Conservation (phyloP, 2,329 filamentous ascomycete species). For the Botryotinia globosa region DNA sequence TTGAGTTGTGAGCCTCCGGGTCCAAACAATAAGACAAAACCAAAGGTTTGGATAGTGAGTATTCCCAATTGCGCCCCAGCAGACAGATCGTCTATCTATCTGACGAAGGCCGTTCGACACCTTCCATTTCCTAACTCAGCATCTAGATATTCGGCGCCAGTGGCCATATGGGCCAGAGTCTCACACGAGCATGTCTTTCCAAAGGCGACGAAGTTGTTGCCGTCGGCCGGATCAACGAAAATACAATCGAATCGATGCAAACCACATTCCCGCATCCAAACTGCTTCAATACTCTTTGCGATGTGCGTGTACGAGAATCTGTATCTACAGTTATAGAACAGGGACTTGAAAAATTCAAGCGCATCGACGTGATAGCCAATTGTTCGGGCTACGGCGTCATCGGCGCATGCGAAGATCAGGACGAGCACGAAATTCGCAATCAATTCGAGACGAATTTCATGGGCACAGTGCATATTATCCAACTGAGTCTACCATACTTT, state of each 20-base stretch:
- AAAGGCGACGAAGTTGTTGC: slow-evolving; percentile 82
- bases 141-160: slow-evolving; percentile 84
- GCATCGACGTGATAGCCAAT: slow-evolving; percentile 86
- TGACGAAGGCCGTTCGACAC: too few relatives aligned
- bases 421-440: slow-evolving; percentile 89
- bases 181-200: slow-evolving; percentile 77
- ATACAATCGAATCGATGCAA: slow-evolving; percentile 68
- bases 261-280: slow-evolving; percentile 61
- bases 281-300: slow-evolving; percentile 80
- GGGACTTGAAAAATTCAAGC: slow-evolving; percentile 72
- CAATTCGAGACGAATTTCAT: slow-evolving; percentile 99
- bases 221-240: slow-evolving; percentile 80
- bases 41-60: slow-evolving; percentile 84
- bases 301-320: slow-evolving; percentile 79
- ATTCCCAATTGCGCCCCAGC: neutral
- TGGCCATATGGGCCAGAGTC: slow-evolving; percentile 91
- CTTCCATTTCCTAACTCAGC: slow-evolving; percentile 14
- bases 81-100: neutral
- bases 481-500: slow-evolving; percentile 84
- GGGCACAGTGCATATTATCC: slow-evolving; percentile 90
- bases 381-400: slow-evolving; percentile 96
- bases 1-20: slow-evolving; percentile 82
- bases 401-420: slow-evolving; percentile 93
- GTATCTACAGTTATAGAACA: slow-evolving; percentile 69
- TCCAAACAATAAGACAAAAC: slow-evolving; percentile 64